phyloP scores from a whole-genome alignment of 305 asterid genomes.

The Striga hermonthica region DNA sequence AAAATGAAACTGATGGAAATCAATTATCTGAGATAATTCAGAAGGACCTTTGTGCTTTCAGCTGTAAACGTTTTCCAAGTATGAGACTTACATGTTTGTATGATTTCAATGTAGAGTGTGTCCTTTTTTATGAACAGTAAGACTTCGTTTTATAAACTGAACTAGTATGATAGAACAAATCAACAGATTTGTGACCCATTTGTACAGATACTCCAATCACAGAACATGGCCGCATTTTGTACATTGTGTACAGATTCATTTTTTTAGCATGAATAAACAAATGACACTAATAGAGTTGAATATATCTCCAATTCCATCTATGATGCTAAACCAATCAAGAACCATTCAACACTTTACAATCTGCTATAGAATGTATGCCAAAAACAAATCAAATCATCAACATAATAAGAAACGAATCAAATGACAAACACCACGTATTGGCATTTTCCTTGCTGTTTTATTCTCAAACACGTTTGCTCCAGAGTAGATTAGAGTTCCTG shows the following conservation, averaged over 20 bases:
- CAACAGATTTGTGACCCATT: background rate
- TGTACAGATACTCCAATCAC: background rate
- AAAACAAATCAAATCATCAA: background rate
- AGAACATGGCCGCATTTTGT: background rate
- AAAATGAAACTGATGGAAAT: background rate
- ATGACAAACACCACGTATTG: conserved; percentile 16
- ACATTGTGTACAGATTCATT: background rate
- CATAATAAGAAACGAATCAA: background rate
- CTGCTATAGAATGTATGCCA: background rate
- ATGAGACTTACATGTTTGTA: background rate
- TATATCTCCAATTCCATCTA: background rate
- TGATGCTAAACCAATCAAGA: background rate
- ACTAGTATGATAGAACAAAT: background rate
- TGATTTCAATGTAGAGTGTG: background rate
- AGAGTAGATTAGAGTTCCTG: conserved; percentile 13
- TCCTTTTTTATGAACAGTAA: background rate
- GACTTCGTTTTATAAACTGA: background rate
- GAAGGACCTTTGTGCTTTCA: background rate
- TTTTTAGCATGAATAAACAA: background rate
- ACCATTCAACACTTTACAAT: background rate
- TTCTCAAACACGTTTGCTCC: conserved; percentile 26
- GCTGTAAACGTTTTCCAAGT: background rate
- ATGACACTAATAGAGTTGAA: conserved; percentile 5
- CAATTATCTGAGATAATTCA: background rate
- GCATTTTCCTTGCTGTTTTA: conserved; percentile 19